Evolutionary conservation across 768 basidiomycete species (phyloP).

Genomic region (Pleurotus tuber-regium): DNA sequence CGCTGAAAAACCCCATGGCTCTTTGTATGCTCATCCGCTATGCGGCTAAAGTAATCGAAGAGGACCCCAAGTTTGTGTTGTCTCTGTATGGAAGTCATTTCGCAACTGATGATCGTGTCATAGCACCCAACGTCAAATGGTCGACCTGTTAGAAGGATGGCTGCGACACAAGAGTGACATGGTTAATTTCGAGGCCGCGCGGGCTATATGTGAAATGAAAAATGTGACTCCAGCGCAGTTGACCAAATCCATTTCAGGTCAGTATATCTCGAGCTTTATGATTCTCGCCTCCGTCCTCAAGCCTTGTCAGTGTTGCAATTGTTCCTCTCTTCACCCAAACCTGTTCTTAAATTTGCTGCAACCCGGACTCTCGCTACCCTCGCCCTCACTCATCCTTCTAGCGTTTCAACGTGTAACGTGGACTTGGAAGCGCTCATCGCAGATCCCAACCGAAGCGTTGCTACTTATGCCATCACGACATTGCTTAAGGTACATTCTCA

Average conservation of each 20-base stretch:
- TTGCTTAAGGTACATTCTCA: conserved; percentile 73
- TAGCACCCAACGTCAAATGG: conserved; percentile 89
- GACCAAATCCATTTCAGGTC: conserved; percentile 86
- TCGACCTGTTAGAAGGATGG: conserved; percentile 93
- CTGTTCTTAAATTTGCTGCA: conserved; percentile 95
- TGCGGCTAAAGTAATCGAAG: conserved; percentile 98
- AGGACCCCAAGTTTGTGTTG: conserved; percentile 87
- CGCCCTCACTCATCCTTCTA: conserved; percentile 80
- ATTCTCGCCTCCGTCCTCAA: conserved; percentile 10
- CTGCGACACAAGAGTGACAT: conserved; percentile 98
- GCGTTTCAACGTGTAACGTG: conserved; percentile 90
- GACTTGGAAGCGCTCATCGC: conserved; percentile 97
- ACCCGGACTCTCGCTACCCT: conserved; percentile 92
- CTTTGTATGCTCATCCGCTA: conserved; percentile 98
- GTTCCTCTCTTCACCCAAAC: conserved; percentile 93
- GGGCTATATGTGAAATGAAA: conserved; percentile 96
- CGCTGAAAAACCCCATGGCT: conserved; percentile 94
- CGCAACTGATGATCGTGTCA: conserved; percentile 7
- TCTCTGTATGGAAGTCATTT: background rate
- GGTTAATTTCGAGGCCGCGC: conserved; percentile 99
- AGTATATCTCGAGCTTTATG: conserved; percentile 23
- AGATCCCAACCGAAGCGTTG: conserved; percentile 92
- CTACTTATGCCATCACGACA: conserved; percentile 98
- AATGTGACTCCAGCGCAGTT: conserved; percentile 75
- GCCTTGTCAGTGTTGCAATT: conserved; percentile 74